Percentiles rank a stretch among this genome's conserved stretches.
These are phyloP conservation scores for Nannizzia gypsea DNA, from an alignment of 2,329 filamentous ascomycete genomes.

Conservation along the genomic window DNA sequence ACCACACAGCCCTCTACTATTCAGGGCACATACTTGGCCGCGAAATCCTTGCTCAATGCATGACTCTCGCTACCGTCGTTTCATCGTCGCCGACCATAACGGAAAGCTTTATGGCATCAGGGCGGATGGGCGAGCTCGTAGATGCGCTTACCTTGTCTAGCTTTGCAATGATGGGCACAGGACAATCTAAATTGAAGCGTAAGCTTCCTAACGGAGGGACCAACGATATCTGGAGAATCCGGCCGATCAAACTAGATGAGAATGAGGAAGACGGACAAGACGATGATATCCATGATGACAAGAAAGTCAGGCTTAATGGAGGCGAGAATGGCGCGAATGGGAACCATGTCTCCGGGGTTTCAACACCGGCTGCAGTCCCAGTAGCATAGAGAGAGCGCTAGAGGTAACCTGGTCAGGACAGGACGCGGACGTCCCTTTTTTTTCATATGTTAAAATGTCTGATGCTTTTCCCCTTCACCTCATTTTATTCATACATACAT, in stretches of 20 bases:
- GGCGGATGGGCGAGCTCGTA: constrained; percentile 63
- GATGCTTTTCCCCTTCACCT: not conserved
- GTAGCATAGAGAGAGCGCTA: not conserved
- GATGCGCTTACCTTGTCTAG: constrained; percentile 65
- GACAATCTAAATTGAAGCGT: constrained; percentile 25
- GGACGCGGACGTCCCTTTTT: not conserved
- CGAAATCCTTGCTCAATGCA: constrained; percentile 66
- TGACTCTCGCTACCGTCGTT: constrained; percentile 75
- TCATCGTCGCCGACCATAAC: constrained; percentile 57
- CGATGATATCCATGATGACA: not conserved
- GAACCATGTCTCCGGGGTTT: not conserved
- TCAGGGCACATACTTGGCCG: constrained; percentile 62
- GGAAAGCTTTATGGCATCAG: constrained; percentile 49
- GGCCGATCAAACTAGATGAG: constrained; percentile 11
- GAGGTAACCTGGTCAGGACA: not conserved
- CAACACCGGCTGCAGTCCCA: not conserved
- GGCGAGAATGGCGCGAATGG: not conserved
- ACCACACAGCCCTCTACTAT: constrained; percentile 68
- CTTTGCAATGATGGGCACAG: constrained; percentile 46
- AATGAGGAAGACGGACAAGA: constrained; percentile 7
- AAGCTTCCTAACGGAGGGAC: constrained; percentile 25
- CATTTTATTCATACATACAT: not conserved
- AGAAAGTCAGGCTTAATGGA: not conserved
- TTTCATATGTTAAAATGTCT: not conserved
- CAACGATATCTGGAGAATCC: constrained; percentile 22